Evolutionary conservation across 2,329 filamentous ascomycete genomes (phyloP).

Genomic region (Cladosporium sp.): DNA sequence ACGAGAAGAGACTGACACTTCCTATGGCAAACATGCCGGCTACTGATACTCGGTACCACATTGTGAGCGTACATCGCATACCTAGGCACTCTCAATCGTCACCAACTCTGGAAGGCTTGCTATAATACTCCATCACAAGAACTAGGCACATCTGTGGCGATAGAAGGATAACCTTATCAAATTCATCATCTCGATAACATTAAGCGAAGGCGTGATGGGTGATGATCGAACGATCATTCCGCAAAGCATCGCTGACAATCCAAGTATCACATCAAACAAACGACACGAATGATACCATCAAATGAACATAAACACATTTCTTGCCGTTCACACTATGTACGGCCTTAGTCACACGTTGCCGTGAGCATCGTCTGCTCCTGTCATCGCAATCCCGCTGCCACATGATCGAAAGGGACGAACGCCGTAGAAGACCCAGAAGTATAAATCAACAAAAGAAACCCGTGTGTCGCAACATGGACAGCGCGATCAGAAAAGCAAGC

Average conservation of each 20-base stretch:
- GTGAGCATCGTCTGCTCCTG: slow-evolving; percentile 17
- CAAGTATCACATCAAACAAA: neutral
- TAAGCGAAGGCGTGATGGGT: neutral
- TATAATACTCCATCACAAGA: neutral
- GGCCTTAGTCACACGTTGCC: slow-evolving; percentile 15
- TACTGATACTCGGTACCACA: too few species aligned
- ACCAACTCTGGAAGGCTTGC: neutral
- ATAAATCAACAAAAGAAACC: slow-evolving; percentile 5
- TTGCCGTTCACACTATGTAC: slow-evolving; percentile 14
- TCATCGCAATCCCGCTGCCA: slow-evolving; percentile 18
- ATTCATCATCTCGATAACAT: neutral
- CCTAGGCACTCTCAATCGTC: too few species aligned
- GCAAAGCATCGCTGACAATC: neutral
- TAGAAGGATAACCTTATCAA: neutral
- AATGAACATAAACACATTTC: slow-evolving; percentile 19
- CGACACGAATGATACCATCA: neutral
- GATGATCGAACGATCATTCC: neutral
- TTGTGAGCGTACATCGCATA: too few species aligned
- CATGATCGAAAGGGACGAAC: slow-evolving; percentile 14
- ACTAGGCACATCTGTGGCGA: neutral
- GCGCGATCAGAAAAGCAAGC: slow-evolving; percentile 5
- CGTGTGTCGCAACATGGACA: slow-evolving; percentile 16
- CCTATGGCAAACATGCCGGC: too few species aligned
- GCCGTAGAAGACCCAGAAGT: neutral
- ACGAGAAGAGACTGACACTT: neutral